These are phyloP conservation scores for Podospora bellae-mahoneyi DNA, from an alignment of 495 filamentous ascomycete genomes.

Conservation along the genomic window DNA sequence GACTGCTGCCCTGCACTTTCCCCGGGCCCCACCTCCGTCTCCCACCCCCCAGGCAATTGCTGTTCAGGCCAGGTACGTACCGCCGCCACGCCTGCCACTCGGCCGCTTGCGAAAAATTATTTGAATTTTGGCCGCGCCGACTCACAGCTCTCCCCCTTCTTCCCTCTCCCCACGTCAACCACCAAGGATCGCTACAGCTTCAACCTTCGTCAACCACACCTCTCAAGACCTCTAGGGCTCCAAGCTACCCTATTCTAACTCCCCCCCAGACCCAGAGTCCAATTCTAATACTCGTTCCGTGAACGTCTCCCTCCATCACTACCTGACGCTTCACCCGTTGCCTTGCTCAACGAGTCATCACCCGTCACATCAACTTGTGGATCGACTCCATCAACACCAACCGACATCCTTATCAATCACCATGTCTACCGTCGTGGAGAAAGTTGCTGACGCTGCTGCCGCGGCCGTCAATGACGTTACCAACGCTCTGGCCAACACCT, in stretches of 20 bases:
- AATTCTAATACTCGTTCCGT: conserved; percentile 38
- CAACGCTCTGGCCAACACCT: conserved; percentile 75
- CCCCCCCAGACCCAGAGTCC: conserved; percentile 58
- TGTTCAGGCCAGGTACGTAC: conserved; percentile 28
- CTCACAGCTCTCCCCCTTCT: conserved; percentile 40
- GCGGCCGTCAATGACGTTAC: conserved; percentile 77
- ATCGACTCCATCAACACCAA: conserved; percentile 37
- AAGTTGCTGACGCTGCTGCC: conserved; percentile 57
- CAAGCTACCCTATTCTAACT: conserved; percentile 80
- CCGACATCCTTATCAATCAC: conserved; percentile 39
- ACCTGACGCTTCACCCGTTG: conserved; percentile 30
- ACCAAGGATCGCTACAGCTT: conserved; percentile 45
- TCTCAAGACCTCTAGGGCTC: conserved; percentile 73
- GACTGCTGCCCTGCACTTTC: conserved; percentile 19
- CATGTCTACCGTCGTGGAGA: conserved; percentile 63
- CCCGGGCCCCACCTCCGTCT: conserved; percentile 11
- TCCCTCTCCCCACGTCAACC: conserved; percentile 41
- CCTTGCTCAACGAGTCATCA: conserved; percentile 39
- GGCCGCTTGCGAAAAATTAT: conserved; percentile 46
- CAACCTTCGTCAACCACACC: conserved; percentile 36
- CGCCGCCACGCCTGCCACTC: conserved; percentile 36
- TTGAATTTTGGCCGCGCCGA: conserved; percentile 44
- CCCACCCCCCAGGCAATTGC: conserved; percentile 16
- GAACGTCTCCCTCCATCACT: conserved; percentile 29
- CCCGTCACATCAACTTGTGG: conserved; percentile 34